These are phyloP conservation scores for Globisporangium radiosum DNA, from an alignment of 352 stramenopile species.

Conservation along the genomic window DNA sequence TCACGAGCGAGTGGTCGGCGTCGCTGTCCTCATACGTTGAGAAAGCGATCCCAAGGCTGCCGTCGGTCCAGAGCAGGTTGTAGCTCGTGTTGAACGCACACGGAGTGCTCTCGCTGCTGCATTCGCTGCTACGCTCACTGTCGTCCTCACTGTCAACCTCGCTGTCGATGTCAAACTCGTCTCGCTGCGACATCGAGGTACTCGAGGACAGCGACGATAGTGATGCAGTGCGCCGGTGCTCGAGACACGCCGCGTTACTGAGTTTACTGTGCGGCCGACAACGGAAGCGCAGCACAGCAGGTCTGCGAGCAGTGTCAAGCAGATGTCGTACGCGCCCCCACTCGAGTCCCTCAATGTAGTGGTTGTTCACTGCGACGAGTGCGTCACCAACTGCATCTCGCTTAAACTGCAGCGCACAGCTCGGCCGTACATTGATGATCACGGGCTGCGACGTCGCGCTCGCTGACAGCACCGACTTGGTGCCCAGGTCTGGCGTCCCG, in stretches of 20 bases:
- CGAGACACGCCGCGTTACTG: slow-evolving; percentile 2
- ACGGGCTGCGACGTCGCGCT: neutral
- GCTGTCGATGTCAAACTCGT: neutral
- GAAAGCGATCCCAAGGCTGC: slow-evolving; percentile 37
- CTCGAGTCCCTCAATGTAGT: slow-evolving; percentile 18
- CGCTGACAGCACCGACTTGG: neutral
- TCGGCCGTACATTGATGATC: slow-evolving; percentile 10
- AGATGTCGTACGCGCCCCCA: slow-evolving; percentile 22
- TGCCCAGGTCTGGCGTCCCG: neutral
- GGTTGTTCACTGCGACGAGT: slow-evolving; percentile 33
- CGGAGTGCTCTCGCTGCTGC: neutral
- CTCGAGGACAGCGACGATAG: neutral
- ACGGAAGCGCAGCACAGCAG: slow-evolving; percentile 30
- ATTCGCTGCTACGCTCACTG: slow-evolving; percentile 5
- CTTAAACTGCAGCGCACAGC: slow-evolving; percentile 26
- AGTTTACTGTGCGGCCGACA: neutral
- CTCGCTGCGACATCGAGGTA: neutral
- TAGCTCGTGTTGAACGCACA: slow-evolving; percentile 16
- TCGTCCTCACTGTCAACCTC: slow-evolving; percentile 5
- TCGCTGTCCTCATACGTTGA: slow-evolving; percentile 32
- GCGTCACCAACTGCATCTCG: slow-evolving; percentile 26
- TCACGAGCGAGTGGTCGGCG: slow-evolving; percentile 20
- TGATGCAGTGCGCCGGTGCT: slow-evolving; percentile 8
- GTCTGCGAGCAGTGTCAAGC: slow-evolving; percentile 24
- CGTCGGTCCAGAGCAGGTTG: slow-evolving; percentile 34